Conservation (phyloP, 495 filamentous ascomycete genomes). For the Astrocystis sublimbata region DNA sequence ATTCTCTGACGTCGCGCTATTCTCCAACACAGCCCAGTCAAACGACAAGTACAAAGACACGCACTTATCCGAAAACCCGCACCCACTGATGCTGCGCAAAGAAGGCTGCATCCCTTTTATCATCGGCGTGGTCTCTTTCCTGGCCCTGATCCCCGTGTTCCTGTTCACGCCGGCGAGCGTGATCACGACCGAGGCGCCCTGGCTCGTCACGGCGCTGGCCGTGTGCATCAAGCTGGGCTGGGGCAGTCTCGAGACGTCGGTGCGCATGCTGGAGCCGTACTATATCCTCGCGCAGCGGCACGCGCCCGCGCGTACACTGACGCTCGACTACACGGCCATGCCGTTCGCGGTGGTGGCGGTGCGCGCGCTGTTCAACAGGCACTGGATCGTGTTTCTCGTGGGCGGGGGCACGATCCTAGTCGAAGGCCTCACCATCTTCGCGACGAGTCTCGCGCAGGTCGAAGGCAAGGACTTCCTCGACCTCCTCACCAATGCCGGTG, state of each 20-base stretch:
- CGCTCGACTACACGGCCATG: conserved; percentile 70
- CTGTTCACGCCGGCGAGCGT: conserved; percentile 56
- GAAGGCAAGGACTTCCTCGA: conserved; percentile 56
- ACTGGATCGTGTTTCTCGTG: conserved; percentile 63
- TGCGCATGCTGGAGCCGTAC: conserved; percentile 75
- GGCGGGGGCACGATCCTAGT: conserved; percentile 63
- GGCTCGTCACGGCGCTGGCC: conserved; percentile 62
- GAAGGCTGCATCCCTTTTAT: conserved; percentile 61
- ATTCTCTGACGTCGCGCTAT: conserved; percentile 45
- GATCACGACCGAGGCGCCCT: conserved; percentile 61
- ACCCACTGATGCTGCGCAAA: conserved; percentile 67
- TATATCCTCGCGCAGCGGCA: conserved; percentile 65
- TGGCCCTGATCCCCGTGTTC: conserved; percentile 57
- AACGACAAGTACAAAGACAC: conserved; percentile 40
- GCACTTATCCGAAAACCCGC: conserved; percentile 57
- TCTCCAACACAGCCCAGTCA: conserved; percentile 32
- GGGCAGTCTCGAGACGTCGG: conserved; percentile 67
- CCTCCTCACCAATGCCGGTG: conserved; percentile 18
- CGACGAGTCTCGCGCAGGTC: conserved; percentile 61
- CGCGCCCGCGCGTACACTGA: conserved; percentile 62
- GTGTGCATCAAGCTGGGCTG: conserved; percentile 66
- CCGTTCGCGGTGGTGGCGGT: conserved; percentile 65
- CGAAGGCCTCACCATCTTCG: conserved; percentile 68
- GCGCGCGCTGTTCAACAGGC: conserved; percentile 59
- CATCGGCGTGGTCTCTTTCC: conserved; percentile 46